Evolutionary conservation across 2,329 filamentous ascomycete genomes (phyloP), one percentile per base, ranked within the genome.

Genomic region (Verticillium klebahnii): DNA sequence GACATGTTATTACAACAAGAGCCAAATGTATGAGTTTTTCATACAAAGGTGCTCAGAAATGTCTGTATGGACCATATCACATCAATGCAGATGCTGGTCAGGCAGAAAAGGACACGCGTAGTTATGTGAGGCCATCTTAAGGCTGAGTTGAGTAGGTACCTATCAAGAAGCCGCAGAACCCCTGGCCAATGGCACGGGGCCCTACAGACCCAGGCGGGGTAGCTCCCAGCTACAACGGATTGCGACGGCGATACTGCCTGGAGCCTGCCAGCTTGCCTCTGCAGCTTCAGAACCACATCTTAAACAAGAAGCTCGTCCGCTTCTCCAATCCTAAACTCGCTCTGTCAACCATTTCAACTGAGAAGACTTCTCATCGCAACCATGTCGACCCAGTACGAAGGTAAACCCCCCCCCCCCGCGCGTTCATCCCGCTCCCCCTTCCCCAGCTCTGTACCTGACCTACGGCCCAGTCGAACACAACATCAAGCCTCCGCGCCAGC

Each of bases 371-470:
- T 6, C 2, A 14, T 29, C 23, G 45, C 19, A 37, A 74, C 58
- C 67, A 85, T 86, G 83, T 75, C 83, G 58, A 85, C 79, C 19
- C 83, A 83, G 67, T 86, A 86, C 73, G 84, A 86, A 78, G 76
- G 84, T 81, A 71, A 58, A 64, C 61, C 60, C 60, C 32, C 60
- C 60, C 32, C 23, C 23, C 23, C 52, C 60, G 57, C 54, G 40
- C 62, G 61, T 25, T 36, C 34, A 61, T 39, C 60, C 25, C 50
- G 19, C 25, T 40, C 59, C 59, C 55, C 37, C 54, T 54, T 29
- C 40, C 57, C 50, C 54, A 52, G 40, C 14, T 19, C 6, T n/a
- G 50, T 12, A 3, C 54, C 31, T 32, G 7, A 32, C 40, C 60
- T 32, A 54, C 31, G 19, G 12, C 50, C 6, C 66, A 89, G 86